Conservation (phyloP, 176 grass and related monocot species). For the Carex scoparia region DNA sequence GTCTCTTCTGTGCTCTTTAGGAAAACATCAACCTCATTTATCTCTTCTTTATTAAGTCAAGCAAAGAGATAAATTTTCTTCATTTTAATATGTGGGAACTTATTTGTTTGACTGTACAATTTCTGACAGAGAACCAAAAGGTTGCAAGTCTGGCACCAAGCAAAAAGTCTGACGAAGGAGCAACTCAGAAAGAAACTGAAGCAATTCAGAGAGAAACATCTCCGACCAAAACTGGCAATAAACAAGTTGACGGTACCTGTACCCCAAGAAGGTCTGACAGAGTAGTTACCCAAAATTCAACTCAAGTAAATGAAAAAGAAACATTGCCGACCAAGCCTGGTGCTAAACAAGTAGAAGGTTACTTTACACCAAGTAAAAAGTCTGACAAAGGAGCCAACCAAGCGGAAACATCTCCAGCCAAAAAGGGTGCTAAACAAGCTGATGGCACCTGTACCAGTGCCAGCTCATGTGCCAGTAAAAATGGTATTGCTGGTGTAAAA, state of each 20-base stretch:
- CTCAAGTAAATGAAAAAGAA: constrained; percentile 15
- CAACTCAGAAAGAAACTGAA: background rate
- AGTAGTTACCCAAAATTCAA: background rate
- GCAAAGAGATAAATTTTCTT: background rate
- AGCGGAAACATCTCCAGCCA: background rate
- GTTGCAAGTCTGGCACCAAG: background rate
- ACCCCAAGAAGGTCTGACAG: constrained; percentile 11
- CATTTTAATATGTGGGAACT: background rate
- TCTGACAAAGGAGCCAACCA: background rate
- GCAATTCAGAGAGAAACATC: background rate
- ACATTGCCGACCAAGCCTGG: background rate
- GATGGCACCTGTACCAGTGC: background rate
- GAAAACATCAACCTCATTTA: background rate
- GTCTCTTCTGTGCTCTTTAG: background rate
- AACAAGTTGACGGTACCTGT: constrained; percentile 7
- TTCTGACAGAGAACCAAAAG: constrained; percentile 16
- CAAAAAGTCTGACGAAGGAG: constrained; percentile 8
- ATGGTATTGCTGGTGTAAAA: background rate
- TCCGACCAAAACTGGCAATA: background rate
- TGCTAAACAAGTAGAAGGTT: constrained; percentile 1
- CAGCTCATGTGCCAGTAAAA: background rate
- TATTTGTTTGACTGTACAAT: background rate
- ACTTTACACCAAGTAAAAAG: background rate
- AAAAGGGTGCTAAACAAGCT: constrained; percentile 3
- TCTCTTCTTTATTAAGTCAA: background rate